These are phyloP conservation scores for Phytophthora pistaciae DNA, from an alignment of 352 stramenopile genomes.

Conservation along the genomic window DNA sequence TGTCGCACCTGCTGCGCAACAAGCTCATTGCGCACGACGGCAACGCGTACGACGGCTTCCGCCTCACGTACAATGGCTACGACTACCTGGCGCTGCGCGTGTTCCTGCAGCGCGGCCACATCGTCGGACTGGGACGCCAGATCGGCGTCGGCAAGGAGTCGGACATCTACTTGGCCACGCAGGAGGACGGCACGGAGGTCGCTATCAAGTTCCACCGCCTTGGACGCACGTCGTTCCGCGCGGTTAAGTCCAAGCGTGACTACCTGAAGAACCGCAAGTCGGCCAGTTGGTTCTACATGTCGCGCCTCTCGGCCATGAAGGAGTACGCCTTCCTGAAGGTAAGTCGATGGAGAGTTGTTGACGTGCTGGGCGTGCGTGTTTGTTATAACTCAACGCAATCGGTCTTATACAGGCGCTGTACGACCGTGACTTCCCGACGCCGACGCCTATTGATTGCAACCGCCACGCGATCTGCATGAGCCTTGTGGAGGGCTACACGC, in stretches of 20 bases:
- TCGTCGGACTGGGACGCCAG: constrained; percentile 91
- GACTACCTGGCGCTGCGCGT: constrained; percentile 98
- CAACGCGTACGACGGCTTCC: constrained; percentile 97
- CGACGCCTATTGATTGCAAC: constrained; percentile 97
- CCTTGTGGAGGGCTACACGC: constrained; percentile 94
- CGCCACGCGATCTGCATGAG: constrained; percentile 98
- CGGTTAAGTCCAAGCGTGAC: constrained; percentile 98
- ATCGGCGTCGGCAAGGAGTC: constrained; percentile 99
- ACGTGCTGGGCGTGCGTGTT: neutral
- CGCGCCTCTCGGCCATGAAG: constrained; percentile 97
- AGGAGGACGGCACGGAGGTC: constrained; percentile 96
- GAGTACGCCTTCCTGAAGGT: constrained; percentile 99
- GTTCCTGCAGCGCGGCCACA: constrained; percentile 95
- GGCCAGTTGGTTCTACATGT: constrained; percentile 99
- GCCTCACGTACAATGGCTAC: constrained; percentile 99
- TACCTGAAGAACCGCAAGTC: constrained; percentile 97
- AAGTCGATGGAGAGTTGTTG: neutral
- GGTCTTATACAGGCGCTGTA: constrained; percentile 83
- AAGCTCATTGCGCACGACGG: constrained; percentile 99
- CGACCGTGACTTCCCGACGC: constrained; percentile 97
- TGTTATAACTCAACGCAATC: too few species aligned
- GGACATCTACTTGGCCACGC: constrained; percentile 98
- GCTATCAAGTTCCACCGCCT: constrained; percentile 99
- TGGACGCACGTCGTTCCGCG: constrained; percentile 98
- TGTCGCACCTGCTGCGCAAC: constrained; percentile 97